A percentile compares a stretch with the other conserved stretches of the same genome.
These are phyloP conservation scores for Aspergillus sp. DNA, from an alignment of 2,329 filamentous ascomycete species.

Conservation along the genomic window DNA sequence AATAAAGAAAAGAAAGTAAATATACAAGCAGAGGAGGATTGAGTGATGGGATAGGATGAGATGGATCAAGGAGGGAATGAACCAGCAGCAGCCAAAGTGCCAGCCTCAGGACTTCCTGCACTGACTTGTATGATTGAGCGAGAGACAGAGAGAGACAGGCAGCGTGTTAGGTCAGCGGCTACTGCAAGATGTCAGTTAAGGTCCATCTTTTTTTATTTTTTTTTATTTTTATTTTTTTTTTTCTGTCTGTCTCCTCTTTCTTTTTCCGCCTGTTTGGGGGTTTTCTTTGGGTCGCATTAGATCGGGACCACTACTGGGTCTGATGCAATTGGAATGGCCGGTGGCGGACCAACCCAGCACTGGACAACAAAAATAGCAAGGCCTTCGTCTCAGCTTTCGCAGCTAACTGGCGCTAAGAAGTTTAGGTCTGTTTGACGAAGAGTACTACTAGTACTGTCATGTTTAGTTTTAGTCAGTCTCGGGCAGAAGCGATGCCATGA, in stretches of 20 bases:
- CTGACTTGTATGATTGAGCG: not conserved
- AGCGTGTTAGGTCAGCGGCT: slow-evolving; percentile 7
- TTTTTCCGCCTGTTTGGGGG: not conserved
- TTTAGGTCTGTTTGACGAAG: slow-evolving; percentile 6
- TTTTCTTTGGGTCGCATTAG: not conserved
- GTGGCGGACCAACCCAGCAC: slow-evolving; percentile 6
- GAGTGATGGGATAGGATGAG: not conserved
- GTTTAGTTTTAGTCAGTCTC: not conserved
- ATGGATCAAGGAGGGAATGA: slow-evolving; percentile 1
- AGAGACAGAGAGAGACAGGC: not conserved
- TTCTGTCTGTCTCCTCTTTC: not conserved
- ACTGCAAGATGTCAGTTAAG: slow-evolving; percentile 6
- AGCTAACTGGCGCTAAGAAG: slow-evolving; percentile 1
- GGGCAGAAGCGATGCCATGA: slow-evolving; percentile 1
- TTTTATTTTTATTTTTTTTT: not conserved
- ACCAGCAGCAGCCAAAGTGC: not conserved
- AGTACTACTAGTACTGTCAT: not conserved
- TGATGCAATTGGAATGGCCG: slow-evolving; percentile 7
- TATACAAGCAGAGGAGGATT: not conserved
- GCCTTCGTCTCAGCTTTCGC: not conserved
- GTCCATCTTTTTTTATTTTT: not conserved
- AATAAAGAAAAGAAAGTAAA: not conserved
- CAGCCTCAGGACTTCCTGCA: slow-evolving; percentile 3
- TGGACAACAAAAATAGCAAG: slow-evolving; percentile 5
- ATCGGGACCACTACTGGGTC: slow-evolving; percentile 7